phyloP scores from a whole-genome alignment of 2,329 filamentous ascomycete genomes.

The Epichloe elymi region DNA sequence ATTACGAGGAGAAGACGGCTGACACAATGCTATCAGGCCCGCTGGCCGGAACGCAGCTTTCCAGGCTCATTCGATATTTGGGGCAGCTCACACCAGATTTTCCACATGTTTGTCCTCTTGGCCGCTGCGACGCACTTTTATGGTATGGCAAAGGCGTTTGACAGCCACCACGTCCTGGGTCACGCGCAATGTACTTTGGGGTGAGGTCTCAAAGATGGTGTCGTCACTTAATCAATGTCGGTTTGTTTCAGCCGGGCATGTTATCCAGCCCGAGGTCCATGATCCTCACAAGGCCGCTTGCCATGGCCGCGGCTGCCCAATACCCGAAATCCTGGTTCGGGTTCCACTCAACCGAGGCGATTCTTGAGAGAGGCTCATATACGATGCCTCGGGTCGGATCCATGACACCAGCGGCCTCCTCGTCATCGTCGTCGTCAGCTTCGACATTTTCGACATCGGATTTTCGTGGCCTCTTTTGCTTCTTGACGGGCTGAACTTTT shows the following conservation, averaged over 20 bases:
- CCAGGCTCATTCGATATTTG: conserved; percentile 80
- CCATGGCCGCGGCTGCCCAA: conserved; percentile 55
- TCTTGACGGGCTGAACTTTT: conserved; percentile 23
- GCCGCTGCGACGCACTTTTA: conserved; percentile 73
- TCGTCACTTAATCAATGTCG: background rate
- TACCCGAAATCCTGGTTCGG: conserved; percentile 51
- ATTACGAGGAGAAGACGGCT: background rate
- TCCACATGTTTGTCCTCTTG: conserved; percentile 77
- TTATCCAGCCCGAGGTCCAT: conserved; percentile 49
- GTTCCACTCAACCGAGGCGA: conserved; percentile 55
- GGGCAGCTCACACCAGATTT: conserved; percentile 92
- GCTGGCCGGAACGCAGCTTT: conserved; percentile 68
- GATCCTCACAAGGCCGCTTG: conserved; percentile 51
- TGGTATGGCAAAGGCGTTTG: conserved; percentile 73
- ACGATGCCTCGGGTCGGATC: conserved; percentile 34
- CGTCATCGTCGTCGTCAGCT: conserved; percentile 17
- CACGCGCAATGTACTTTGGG: conserved; percentile 33
- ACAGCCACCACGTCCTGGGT: conserved; percentile 59
- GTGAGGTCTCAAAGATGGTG: conserved; percentile 2
- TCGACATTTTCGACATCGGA: conserved; percentile 16
- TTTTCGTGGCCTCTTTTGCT: conserved; percentile 23
- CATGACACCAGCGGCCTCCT: conserved; percentile 17
- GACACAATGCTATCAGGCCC: conserved; percentile 32
- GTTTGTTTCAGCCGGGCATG: conserved; percentile 1
- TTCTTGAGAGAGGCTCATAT: conserved; percentile 48